Evolutionary conservation across 2,329 filamentous ascomycete genomes (phyloP).

Genomic region (Aspergillus sp.): DNA sequence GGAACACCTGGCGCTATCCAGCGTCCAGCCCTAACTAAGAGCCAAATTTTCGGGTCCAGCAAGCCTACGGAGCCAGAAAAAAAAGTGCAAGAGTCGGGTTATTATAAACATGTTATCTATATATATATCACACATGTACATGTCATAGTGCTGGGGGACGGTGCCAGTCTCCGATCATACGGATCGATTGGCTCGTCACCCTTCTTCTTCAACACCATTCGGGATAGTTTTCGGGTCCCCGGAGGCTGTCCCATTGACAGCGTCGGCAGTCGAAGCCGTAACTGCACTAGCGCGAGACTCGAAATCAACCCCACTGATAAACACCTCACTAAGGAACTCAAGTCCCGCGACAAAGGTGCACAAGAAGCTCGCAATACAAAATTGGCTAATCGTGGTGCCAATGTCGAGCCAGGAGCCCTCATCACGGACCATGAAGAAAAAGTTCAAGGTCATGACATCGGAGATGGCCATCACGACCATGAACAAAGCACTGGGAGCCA

Average conservation of each 20-base stretch:
- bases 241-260: conserved; percentile 21
- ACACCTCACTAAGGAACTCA: conserved; percentile 79
- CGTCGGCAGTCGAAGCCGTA: conserved; percentile 19
- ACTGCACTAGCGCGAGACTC: conserved; percentile 18
- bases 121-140: conserved; percentile 15
- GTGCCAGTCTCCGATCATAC: background rate
- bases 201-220: background rate
- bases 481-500: conserved; percentile 85
- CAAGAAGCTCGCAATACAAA: conserved; percentile 83
- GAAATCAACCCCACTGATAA: conserved; percentile 76
- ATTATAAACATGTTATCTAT: conserved; percentile 10
- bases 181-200: background rate
- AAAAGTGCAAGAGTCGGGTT: background rate
- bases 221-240: background rate
- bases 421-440: conserved; percentile 97
- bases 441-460: conserved; percentile 88
- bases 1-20: background rate
- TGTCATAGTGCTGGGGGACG: background rate
- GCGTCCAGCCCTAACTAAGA: background rate
- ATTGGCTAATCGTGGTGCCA: conserved; percentile 93
- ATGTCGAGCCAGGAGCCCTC: conserved; percentile 98
- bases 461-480: conserved; percentile 92
- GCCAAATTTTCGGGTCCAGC: background rate
- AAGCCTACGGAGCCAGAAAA: background rate
- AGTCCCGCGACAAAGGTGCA: conserved; percentile 88